A percentile compares a stretch with the other conserved stretches of the same genome.
Evolutionary conservation across 2,329 filamentous ascomycete species (phyloP).

Genomic region (Colletotrichum tanaceti): DNA sequence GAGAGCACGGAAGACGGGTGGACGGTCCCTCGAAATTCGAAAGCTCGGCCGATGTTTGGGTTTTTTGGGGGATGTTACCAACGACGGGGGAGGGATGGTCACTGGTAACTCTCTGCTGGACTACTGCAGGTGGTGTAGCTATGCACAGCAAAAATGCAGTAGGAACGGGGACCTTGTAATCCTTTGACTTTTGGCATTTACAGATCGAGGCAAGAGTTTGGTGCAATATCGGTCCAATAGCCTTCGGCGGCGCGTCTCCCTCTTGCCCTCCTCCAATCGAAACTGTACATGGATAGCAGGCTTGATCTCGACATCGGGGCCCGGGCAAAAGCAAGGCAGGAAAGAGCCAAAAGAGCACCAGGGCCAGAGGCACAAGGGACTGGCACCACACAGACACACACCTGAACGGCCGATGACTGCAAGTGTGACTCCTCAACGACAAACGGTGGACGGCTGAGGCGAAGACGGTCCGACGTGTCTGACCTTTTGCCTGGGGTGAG

Average conservation of each 20-base stretch:
- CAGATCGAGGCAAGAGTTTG: conserved; percentile 4
- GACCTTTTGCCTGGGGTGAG: conserved; percentile 3
- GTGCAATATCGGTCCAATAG: background rate
- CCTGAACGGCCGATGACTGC: conserved; percentile 33
- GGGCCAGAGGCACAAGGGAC: conserved; percentile 10
- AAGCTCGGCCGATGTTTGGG: conserved; percentile 32
- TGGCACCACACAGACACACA: conserved; percentile 37
- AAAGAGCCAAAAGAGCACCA: background rate
- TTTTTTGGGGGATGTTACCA: background rate
- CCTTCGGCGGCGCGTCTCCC: background rate
- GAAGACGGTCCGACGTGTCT: conserved; percentile 1
- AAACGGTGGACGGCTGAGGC: conserved; percentile 15
- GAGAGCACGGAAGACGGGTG: conserved; percentile 12
- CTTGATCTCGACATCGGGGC: background rate
- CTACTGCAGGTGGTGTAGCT: too few species aligned
- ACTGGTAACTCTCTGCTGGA: background rate
- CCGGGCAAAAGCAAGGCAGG: conserved; percentile 11
- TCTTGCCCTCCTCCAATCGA: background rate
- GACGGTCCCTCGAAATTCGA: conserved; percentile 11
- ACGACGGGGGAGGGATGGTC: conserved; percentile 5
- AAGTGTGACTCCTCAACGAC: conserved; percentile 33
- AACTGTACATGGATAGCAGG: background rate
- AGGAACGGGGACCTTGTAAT: background rate
- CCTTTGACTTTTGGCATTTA: background rate
- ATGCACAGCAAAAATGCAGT: background rate